phyloP scores from a whole-genome alignment of 805 yeast genomes.

The Cyberlindnera mississippiensis region DNA sequence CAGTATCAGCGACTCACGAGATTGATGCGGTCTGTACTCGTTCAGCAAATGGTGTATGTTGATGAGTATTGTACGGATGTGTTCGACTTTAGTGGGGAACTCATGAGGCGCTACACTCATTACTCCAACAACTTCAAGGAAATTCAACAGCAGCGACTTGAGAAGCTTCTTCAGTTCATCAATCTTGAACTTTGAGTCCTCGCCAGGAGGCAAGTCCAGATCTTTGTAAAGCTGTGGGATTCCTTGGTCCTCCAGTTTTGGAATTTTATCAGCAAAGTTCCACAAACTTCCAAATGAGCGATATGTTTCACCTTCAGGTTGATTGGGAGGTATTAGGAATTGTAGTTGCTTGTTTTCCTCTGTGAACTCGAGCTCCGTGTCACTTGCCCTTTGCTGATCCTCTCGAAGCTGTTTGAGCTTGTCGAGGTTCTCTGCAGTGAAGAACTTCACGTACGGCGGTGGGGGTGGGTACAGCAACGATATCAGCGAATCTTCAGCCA shows the following conservation, averaged over 20 bases:
- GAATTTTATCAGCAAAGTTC: slow-evolving; percentile 65
- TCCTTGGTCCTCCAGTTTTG: slow-evolving; percentile 72
- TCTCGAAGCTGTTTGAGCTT: slow-evolving; percentile 31
- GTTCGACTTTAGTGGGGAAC: slow-evolving; percentile 63
- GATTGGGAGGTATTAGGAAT: slow-evolving; percentile 60
- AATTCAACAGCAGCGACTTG: slow-evolving; percentile 74
- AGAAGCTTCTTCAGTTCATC: slow-evolving; percentile 75
- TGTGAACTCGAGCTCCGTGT: slow-evolving; percentile 33
- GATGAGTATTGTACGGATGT: slow-evolving; percentile 73
- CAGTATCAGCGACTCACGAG: slow-evolving; percentile 82
- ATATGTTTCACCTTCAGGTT: slow-evolving; percentile 62
- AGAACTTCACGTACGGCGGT: slow-evolving; percentile 74
- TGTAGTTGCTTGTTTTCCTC: slow-evolving; percentile 44
- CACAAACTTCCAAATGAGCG: slow-evolving; percentile 89
- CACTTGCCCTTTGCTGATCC: slow-evolving; percentile 14
- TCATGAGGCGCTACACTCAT: slow-evolving; percentile 69
- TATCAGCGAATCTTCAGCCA: slow-evolving; percentile 28
- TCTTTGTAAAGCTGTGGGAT: slow-evolving; percentile 63
- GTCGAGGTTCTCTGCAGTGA: slow-evolving; percentile 63
- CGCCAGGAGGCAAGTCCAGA: slow-evolving; percentile 21
- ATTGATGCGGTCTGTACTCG: slow-evolving; percentile 93
- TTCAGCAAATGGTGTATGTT: slow-evolving; percentile 90
- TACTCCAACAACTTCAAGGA: slow-evolving; percentile 76
- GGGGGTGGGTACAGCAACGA: slow-evolving; percentile 93
- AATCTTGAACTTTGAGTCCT: slow-evolving; percentile 47